Evolutionary conservation across 1,139 yeast species (phyloP).

Genomic region (Torulaspora pretoriensis): DNA sequence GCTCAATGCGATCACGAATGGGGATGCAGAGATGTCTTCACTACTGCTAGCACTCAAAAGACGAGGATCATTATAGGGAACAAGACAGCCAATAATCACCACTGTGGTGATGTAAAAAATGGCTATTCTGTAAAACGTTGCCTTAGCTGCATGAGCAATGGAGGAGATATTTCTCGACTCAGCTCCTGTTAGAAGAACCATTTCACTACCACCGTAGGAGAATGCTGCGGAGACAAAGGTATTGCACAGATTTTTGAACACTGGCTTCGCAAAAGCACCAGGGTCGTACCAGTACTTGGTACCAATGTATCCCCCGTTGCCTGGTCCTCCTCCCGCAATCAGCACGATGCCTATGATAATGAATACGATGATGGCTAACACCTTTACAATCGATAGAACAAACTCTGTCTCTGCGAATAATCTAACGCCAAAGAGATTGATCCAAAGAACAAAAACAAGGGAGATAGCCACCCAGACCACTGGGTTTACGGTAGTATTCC

Average conservation of each 20-base stretch:
- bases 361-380: slow-evolving; percentile 56
- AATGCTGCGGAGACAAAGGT: slow-evolving; percentile 55
- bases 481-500: slow-evolving; percentile 48
- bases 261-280: slow-evolving; percentile 55
- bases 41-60: too few relatives aligned
- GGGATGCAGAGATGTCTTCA: too few relatives aligned
- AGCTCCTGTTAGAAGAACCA: slow-evolving; percentile 23
- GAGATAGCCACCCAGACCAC: slow-evolving; percentile 56
- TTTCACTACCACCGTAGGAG: slow-evolving; percentile 56
- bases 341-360: slow-evolving; percentile 56
- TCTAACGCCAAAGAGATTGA: slow-evolving; percentile 53
- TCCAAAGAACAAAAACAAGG: slow-evolving; percentile 45
- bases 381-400: slow-evolving; percentile 51
- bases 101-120: too few relatives aligned
- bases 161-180: too few relatives aligned
- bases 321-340: slow-evolving; percentile 59
- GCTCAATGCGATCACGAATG: too few relatives aligned
- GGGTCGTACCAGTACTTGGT: slow-evolving; percentile 52
- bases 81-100: too few relatives aligned
- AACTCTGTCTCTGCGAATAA: slow-evolving; percentile 72
- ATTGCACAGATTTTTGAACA: slow-evolving; percentile 74
- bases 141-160: too few relatives aligned
- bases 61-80: too few relatives aligned
- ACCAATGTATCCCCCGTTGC: slow-evolving; percentile 52
- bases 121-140: too few relatives aligned